Base-by-base conservation (phyloP, 495 filamentous ascomycete species). In the Tuber calosporum region DNA sequence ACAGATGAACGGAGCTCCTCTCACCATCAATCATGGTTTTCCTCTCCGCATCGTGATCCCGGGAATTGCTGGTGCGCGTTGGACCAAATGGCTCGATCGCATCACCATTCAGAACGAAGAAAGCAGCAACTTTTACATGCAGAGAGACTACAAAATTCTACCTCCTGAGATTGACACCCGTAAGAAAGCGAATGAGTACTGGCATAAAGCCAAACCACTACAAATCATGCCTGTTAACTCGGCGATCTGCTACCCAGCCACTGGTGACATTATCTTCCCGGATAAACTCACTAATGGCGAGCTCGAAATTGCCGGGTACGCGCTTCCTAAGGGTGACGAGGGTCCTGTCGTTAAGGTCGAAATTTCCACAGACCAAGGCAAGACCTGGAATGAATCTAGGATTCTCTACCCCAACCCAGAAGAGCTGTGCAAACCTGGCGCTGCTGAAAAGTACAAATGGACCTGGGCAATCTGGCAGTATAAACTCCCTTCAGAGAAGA, bases 281-380 rank as follows among this genome's bases (percentile, higher is more conserved):
- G 79, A 82, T 62, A 73, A 69, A 34, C 73, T 79, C 34, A 71
- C 76, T 1, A 77, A 83, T 39, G 86, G 86, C 0, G 78, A 67
- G 36, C 70, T 88, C 0, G 83, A 85, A 67, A 85, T 87, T 1
- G 83, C 83, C 71, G 88, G 87, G 26, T 89, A 90, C 82, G 88
- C 88, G 1, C 75, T 89, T 34, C 88, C 88, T 1, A 77, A 83
- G 39, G 87, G 85, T 1, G 83, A 84, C 26, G 80, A 86, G 69
- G 87, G 88, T 6, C 88, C 87, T 0, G 83, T 90, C 0, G 80
- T 79, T 9, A 82, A 81, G 69, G 88, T 89, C 1, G 86, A 88
- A 78, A 83, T 89, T 9, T 84, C 83, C 22, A 81, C 71, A 0
- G 85, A 89, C 78, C 84, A 82, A 9, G 87, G 87, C 8, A 71